These are phyloP conservation scores for Arthrobotrys entomopaga DNA, from an alignment of 2,329 filamentous ascomycete genomes.

Conservation along the genomic window DNA sequence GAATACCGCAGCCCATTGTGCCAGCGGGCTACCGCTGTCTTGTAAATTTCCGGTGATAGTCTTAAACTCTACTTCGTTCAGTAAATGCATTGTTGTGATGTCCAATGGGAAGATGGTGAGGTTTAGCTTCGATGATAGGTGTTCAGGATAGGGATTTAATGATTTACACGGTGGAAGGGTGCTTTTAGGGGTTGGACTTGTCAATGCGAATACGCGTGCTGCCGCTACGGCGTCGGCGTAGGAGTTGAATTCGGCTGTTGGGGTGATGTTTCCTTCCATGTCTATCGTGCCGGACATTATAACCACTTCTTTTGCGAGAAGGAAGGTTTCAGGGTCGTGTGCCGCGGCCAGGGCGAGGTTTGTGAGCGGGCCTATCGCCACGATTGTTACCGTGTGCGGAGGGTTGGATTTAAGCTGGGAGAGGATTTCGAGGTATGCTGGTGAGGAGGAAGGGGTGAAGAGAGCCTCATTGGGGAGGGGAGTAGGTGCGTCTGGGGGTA, in stretches of 20 bases:
- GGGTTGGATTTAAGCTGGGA: conserved; percentile 83
- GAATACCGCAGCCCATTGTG: conserved; percentile 77
- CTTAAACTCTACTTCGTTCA: conserved; percentile 71
- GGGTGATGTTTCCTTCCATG: conserved; percentile 81
- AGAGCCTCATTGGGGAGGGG: conserved; percentile 61
- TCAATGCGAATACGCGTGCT: conserved; percentile 80
- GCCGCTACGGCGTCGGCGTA: conserved; percentile 85
- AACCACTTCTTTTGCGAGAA: conserved; percentile 87
- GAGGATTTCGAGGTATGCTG: conserved; percentile 88
- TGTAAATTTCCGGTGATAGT: conserved; percentile 68
- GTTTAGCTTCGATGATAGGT: conserved; percentile 72
- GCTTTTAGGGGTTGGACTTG: conserved; percentile 75
- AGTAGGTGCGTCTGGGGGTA: conserved; percentile 60
- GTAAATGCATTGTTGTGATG: conserved; percentile 76
- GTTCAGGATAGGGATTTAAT: conserved; percentile 72
- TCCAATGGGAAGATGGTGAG: conserved; percentile 80
- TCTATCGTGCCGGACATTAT: conserved; percentile 93
- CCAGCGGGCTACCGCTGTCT: conserved; percentile 73
- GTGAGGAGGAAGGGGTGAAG: conserved; percentile 80
- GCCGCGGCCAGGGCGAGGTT: conserved; percentile 90
- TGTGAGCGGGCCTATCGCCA: conserved; percentile 90
- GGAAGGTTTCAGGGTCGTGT: conserved; percentile 86
- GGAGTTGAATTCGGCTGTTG: conserved; percentile 92
- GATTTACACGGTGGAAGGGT: conserved; percentile 77
- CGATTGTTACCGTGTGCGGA: conserved; percentile 84